These are phyloP conservation scores for Coemansia sp. DNA, from an alignment of 192 early-diverging fungal species.

Conservation along the genomic window DNA sequence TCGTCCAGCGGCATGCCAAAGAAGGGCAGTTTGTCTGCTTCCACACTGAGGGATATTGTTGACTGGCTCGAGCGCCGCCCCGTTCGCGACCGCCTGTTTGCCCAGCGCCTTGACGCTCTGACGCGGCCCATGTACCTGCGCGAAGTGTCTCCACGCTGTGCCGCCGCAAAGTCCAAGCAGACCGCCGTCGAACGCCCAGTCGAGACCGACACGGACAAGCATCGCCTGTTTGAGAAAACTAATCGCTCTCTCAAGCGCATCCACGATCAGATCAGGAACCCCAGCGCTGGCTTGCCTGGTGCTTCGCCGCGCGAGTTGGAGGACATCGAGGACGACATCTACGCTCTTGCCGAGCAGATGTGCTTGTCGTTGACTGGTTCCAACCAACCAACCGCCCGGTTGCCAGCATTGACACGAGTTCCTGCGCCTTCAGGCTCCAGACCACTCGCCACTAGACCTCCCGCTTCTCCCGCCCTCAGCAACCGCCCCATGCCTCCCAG, in stretches of 20 bases:
- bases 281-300: background rate
- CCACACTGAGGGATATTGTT: conserved; percentile 21
- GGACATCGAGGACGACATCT: conserved; percentile 17
- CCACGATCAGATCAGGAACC: conserved; percentile 5
- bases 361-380: conserved; percentile 29
- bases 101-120: conserved; percentile 34
- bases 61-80: conserved; percentile 38
- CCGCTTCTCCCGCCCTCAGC: background rate
- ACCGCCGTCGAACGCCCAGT: background rate
- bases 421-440: background rate
- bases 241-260: conserved; percentile 13
- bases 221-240: conserved; percentile 17
- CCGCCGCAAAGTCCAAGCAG: conserved; percentile 2
- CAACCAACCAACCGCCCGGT: conserved; percentile 19
- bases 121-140: conserved; percentile 23
- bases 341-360: conserved; percentile 29
- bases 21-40: background rate
- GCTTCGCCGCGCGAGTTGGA: background rate
- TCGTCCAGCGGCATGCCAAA: background rate
- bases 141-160: conserved; percentile 30
- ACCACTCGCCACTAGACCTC: background rate
- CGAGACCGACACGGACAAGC: conserved; percentile 13
- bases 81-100: conserved; percentile 32
- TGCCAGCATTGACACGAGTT: conserved; percentile 22
- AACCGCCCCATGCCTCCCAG: conserved; percentile 11